Evolutionary conservation across 192 early-diverging fungal genomes (phyloP), one percentile per base, ranked within the genome.

Genomic region (Coemansia sp.): DNA sequence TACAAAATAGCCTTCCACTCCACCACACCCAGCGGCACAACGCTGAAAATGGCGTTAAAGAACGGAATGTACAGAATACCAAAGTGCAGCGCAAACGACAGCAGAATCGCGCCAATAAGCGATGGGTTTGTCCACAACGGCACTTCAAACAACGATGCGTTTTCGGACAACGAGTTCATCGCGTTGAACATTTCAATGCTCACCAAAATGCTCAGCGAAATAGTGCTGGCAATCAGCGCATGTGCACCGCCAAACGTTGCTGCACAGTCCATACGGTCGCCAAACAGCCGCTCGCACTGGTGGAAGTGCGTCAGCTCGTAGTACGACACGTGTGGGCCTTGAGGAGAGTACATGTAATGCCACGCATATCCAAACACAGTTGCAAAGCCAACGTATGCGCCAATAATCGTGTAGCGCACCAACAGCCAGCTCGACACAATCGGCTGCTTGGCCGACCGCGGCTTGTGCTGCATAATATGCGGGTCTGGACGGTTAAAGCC

Each of bases 111-210:
- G 50, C 86, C 83, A 8, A 94, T 87, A 43, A 99, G 84, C 83
- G 91, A 95, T 47, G 89, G 81, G 78, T 99, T 99, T 38, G 82
- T 82, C 91, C 93, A 94, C 54, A 99, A 59, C n/a, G 92, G 93
- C 59, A 98, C 86, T 3, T 91, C 91, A 26, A 98, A 74, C 64
- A 99, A 75, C 26, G 90, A 92, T 61, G 94, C 94, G 75, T 99
- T 97, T 84, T 98, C 97, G 16, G 92, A 94, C 54, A 98, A 82
- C 75, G 87, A 89, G 83, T 98, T 98, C 82, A 98, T 93, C 53
- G 97, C 95, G 74, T 99, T 98, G 69, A 98, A 90, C 97, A 99
- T 98, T 74, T 99, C 96, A 68, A 99, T 96, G 26, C 91, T 90
- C 14, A 98, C 96, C 51, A 99, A 74, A 63, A 99, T 92, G 23